phyloP scores from a whole-genome alignment of 768 basidiomycete species.

The Gloeophyllum trabeum region DNA sequence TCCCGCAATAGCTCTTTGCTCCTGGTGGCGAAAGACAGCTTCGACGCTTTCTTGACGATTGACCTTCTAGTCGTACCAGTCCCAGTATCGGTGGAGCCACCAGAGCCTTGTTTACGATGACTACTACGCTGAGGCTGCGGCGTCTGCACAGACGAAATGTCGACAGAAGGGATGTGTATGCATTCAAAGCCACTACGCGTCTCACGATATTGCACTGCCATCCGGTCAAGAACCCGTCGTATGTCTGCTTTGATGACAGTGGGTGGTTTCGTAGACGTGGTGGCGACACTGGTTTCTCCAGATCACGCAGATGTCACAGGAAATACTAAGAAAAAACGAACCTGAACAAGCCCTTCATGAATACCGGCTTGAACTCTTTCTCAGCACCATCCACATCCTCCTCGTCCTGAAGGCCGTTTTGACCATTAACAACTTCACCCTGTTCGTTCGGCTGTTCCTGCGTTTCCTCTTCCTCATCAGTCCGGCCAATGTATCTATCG shows the following conservation, averaged over 20 bases:
- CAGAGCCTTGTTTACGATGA: slow-evolving; percentile 33
- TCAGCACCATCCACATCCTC: slow-evolving; percentile 46
- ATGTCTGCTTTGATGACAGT: slow-evolving; percentile 77
- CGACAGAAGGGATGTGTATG: slow-evolving; percentile 90
- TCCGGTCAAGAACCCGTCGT: slow-evolving; percentile 76
- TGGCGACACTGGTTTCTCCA: slow-evolving; percentile 58
- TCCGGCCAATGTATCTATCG: slow-evolving; percentile 39
- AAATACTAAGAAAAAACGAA: slow-evolving; percentile 20
- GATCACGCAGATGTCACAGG: slow-evolving; percentile 2
- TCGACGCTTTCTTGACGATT: slow-evolving; percentile 65
- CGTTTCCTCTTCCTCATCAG: slow-evolving; percentile 32
- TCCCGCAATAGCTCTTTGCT: slow-evolving; percentile 42
- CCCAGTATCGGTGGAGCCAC: slow-evolving; percentile 40
- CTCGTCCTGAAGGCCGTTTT: slow-evolving; percentile 15
- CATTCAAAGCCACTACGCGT: slow-evolving; percentile 92
- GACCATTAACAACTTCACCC: slow-evolving; percentile 15
- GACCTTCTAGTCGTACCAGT: slow-evolving; percentile 30
- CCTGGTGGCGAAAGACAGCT: slow-evolving; percentile 63
- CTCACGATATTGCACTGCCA: slow-evolving; percentile 92
- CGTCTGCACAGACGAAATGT: slow-evolving; percentile 62
- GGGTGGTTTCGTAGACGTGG: slow-evolving; percentile 87
- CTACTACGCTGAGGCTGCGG: slow-evolving; percentile 22
- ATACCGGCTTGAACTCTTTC: slow-evolving; percentile 87
- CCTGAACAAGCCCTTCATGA: slow-evolving; percentile 94
- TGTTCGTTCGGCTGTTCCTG: slow-evolving; percentile 21